Conservation (phyloP, 202 grass and related monocot genomes). For the Elaeis oleifera region DNA sequence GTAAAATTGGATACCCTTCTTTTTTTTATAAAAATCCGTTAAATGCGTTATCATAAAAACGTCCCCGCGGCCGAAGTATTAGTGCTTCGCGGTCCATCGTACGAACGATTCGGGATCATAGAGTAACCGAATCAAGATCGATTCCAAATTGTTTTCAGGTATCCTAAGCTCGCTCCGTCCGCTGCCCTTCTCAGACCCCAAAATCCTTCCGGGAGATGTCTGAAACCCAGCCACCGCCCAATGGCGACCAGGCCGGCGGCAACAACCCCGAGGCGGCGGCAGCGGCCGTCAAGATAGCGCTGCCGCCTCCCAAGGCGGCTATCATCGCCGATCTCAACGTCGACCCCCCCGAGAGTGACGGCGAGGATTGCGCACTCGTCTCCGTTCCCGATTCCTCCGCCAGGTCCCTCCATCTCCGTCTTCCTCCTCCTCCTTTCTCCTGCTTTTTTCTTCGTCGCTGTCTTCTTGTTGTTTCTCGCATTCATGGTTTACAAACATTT, state of each 20-base stretch:
- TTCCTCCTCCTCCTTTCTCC: background rate
- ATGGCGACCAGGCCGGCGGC: background rate
- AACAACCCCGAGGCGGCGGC: background rate
- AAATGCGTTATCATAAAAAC: too few species aligned
- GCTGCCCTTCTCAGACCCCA: too few species aligned
- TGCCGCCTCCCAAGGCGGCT: conserved; percentile 28
- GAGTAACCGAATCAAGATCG: too few species aligned
- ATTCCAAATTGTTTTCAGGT: too few species aligned
- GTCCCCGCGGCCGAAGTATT: too few species aligned
- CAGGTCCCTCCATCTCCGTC: conserved; percentile 1
- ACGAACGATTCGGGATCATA: too few species aligned
- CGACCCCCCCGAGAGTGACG: conserved; percentile 86
- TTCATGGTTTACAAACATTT: too few species aligned
- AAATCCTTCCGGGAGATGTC: background rate
- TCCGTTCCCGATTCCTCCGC: conserved; percentile 17
- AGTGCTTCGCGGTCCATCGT: too few species aligned
- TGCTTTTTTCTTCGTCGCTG: background rate
- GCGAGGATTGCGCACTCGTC: conserved; percentile 44
- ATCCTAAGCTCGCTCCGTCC: too few species aligned
- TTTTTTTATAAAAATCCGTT: too few species aligned
- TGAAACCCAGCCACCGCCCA: background rate
- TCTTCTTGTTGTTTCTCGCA: too few species aligned
- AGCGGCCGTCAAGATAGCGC: background rate
- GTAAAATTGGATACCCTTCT: too few species aligned
- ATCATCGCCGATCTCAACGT: conserved; percentile 62